phyloP scores from a whole-genome alignment of 2,329 filamentous ascomycete genomes.

The Neonectria sp. region DNA sequence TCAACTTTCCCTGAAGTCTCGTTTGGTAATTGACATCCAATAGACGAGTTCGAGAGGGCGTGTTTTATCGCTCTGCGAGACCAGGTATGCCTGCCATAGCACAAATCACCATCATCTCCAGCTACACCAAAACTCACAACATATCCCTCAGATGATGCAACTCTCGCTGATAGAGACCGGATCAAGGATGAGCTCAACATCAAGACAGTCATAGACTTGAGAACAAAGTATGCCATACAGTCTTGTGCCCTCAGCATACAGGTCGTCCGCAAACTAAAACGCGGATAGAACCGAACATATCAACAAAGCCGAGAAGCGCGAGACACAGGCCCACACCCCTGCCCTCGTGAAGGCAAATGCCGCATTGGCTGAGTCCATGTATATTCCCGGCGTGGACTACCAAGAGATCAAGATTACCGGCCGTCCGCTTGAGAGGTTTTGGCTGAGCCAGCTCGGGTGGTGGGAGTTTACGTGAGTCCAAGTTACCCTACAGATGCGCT shows the following conservation, averaged over 20 bases:
- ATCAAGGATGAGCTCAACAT: slow-evolving; percentile 75
- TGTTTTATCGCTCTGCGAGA: slow-evolving; percentile 79
- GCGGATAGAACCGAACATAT: slow-evolving; percentile 77
- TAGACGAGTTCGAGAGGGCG: slow-evolving; percentile 70
- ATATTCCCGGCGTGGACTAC: slow-evolving; percentile 76
- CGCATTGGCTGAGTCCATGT: slow-evolving; percentile 67
- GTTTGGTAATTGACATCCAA: slow-evolving; percentile 13
- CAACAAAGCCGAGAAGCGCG: slow-evolving; percentile 75
- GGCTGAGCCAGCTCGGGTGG: slow-evolving; percentile 79
- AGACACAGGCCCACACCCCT: slow-evolving; percentile 61
- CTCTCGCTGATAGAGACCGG: slow-evolving; percentile 71
- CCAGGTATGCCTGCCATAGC: slow-evolving; percentile 60
- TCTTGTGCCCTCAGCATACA: background rate
- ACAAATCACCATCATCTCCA: background rate
- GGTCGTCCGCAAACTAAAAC: slow-evolving; percentile 15
- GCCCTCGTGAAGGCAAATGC: slow-evolving; percentile 59
- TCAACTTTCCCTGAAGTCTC: background rate
- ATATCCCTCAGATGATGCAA: slow-evolving; percentile 75
- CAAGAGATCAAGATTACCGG: slow-evolving; percentile 82
- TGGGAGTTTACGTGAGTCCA: slow-evolving; percentile 71
- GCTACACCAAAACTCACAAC: slow-evolving; percentile 28
- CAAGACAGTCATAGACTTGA: slow-evolving; percentile 82
- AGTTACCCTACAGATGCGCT: background rate
- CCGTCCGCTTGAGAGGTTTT: slow-evolving; percentile 75
- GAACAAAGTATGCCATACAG: slow-evolving; percentile 73